Conservation (phyloP, 2,329 filamentous ascomycete species). For the Trichoderma cornu-damae region DNA sequence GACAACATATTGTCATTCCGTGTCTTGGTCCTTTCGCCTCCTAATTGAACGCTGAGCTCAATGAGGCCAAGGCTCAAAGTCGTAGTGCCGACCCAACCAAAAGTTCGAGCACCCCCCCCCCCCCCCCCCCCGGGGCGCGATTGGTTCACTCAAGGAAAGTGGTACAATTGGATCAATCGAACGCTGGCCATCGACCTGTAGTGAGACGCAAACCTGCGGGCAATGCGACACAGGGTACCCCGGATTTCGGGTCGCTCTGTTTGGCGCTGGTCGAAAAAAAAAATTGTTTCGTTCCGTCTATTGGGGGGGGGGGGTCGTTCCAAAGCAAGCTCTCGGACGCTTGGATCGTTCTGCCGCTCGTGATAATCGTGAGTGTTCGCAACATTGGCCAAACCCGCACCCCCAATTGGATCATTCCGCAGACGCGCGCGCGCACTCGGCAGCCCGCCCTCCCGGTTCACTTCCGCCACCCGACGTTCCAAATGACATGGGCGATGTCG, state of each 20-base stretch:
- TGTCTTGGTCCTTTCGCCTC: conserved; percentile 11
- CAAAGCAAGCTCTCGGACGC: background rate
- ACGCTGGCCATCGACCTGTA: background rate
- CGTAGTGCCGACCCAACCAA: conserved; percentile 14
- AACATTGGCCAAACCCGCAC: background rate
- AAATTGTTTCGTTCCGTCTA: too few species aligned
- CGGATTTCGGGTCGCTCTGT: conserved; percentile 2
- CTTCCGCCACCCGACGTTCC: conserved; percentile 64
- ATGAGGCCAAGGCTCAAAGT: conserved; percentile 1
- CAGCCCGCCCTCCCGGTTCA: conserved; percentile 29
- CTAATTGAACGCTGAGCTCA: conserved; percentile 13
- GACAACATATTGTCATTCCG: conserved; percentile 1
- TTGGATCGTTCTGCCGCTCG: conserved; percentile 8
- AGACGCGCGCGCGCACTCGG: background rate
- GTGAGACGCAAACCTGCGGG: conserved; percentile 5
- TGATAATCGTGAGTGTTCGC: background rate
- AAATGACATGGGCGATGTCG: conserved; percentile 66
- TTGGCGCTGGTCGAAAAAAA: conserved; percentile 1
- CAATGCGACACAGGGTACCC: conserved; percentile 5
- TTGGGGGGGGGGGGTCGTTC: too few species aligned
- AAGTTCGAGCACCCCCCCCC: conserved; percentile 1
- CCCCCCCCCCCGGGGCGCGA: background rate
- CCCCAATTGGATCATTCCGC: background rate
- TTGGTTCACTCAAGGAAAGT: background rate
- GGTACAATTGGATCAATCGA: conserved; percentile 1